Percentiles rank a stretch among this genome's conserved stretches.
phyloP scores from a whole-genome alignment of 371 early-diverging fungal genomes.

The Mucor indicus region DNA sequence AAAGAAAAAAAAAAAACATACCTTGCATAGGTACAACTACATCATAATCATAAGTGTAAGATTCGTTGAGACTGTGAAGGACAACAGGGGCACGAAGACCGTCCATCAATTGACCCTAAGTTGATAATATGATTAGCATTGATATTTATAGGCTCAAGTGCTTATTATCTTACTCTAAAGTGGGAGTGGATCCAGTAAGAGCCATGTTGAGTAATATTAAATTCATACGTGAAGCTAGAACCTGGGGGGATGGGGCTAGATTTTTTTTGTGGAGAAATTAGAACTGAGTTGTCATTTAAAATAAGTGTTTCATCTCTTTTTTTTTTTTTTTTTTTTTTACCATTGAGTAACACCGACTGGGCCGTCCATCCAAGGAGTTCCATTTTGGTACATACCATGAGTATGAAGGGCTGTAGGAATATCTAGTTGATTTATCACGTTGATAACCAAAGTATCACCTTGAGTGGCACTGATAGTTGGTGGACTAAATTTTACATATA shows the following conservation, averaged over 20 bases:
- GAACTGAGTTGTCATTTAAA: too few species aligned
- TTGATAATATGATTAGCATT: background rate
- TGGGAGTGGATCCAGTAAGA: conserved; percentile 32
- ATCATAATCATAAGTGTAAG: conserved; percentile 72
- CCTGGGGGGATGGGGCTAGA: conserved; percentile 38
- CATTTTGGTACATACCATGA: conserved; percentile 72
- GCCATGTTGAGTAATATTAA: conserved; percentile 40
- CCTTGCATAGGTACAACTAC: conserved; percentile 55
- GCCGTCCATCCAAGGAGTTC: conserved; percentile 65
- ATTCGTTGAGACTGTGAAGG: conserved; percentile 59
- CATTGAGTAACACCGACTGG: conserved; percentile 65
- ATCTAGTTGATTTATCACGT: conserved; percentile 55
- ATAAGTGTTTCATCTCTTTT: too few species aligned
- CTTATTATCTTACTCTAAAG: conserved; percentile 23
- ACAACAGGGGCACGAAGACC: conserved; percentile 77
- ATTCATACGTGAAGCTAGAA: conserved; percentile 57
- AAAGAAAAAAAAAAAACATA: conserved; percentile 15
- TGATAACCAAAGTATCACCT: conserved; percentile 61
- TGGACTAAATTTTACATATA: conserved; percentile 22
- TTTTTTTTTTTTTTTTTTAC: conserved; percentile 11
- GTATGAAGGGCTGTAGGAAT: conserved; percentile 61
- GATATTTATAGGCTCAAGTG: too few species aligned
- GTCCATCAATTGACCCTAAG: conserved; percentile 73
- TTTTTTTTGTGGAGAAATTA: too few species aligned
- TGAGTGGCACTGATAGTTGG: conserved; percentile 45